phyloP scores from a whole-genome alignment of 177 flowering plant genomes.

The Vitis hybrid region DNA sequence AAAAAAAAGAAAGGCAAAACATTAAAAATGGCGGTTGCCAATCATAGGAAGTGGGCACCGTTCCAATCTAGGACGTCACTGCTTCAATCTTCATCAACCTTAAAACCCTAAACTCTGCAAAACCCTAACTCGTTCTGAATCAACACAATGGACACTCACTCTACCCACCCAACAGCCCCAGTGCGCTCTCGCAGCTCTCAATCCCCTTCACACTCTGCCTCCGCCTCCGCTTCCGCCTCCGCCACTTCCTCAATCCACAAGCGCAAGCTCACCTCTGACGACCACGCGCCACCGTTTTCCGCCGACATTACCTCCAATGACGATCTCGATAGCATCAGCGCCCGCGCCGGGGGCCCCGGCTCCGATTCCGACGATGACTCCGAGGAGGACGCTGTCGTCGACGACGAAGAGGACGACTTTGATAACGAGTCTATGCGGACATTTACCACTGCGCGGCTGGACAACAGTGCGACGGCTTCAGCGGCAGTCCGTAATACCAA shows the following conservation, averaged over 20 bases:
- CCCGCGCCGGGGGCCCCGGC: slow-evolving; percentile 46
- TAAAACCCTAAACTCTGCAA: slow-evolving; percentile 1
- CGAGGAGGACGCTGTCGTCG: slow-evolving; percentile 55
- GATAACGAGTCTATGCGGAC: slow-evolving; percentile 74
- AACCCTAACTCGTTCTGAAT: slow-evolving; percentile 7
- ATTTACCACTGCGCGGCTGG: slow-evolving; percentile 82
- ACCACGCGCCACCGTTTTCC: slow-evolving; percentile 68
- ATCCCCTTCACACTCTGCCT: slow-evolving; percentile 81
- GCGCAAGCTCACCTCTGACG: slow-evolving; percentile 72
- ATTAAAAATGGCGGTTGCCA: too few species aligned
- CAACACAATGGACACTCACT: slow-evolving; percentile 35
- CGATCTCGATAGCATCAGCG: slow-evolving; percentile 94
- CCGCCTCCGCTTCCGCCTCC: slow-evolving; percentile 67
- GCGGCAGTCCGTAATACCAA: slow-evolving; percentile 48
- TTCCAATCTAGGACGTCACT: too few species aligned
- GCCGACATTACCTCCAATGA: slow-evolving; percentile 86
- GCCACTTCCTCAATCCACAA: slow-evolving; percentile 84
- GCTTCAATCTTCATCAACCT: too few species aligned
- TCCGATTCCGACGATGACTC: slow-evolving; percentile 68
- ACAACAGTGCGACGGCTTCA: slow-evolving; percentile 29
- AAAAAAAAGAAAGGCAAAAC: too few species aligned
- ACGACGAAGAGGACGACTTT: slow-evolving; percentile 66
- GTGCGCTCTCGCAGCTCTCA: slow-evolving; percentile 73
- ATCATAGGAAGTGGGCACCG: too few species aligned
- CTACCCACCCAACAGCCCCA: slow-evolving; percentile 37